Conservation (phyloP, 2,329 filamentous ascomycete genomes). For the Fusarium xyrophilum region DNA sequence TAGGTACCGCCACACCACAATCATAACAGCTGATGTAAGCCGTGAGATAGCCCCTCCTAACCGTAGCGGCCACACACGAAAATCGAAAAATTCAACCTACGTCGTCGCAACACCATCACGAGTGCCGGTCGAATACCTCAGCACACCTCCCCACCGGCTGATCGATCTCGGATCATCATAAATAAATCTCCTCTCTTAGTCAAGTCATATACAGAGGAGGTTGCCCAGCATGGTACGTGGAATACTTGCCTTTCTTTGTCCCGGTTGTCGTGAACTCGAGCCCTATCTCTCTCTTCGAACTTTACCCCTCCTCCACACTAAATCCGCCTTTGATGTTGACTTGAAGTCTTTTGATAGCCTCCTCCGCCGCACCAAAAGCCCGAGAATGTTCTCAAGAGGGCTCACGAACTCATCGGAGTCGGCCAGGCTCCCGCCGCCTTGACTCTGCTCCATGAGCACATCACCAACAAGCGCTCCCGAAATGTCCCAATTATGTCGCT, state of each 20-base stretch:
- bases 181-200: slow-evolving; percentile 48
- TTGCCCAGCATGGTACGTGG: slow-evolving; percentile 60
- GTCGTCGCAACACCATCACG: slow-evolving; percentile 49
- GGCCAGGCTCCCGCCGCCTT: slow-evolving; percentile 91
- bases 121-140: slow-evolving; percentile 50
- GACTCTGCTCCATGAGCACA: slow-evolving; percentile 96
- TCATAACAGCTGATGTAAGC: slow-evolving; percentile 42
- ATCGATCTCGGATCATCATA: slow-evolving; percentile 48
- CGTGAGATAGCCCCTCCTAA: slow-evolving; percentile 51
- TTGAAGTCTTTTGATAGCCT: slow-evolving; percentile 63
- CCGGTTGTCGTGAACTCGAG: slow-evolving; percentile 5
- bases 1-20: neutral
- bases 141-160: slow-evolving; percentile 47
- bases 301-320: slow-evolving; percentile 43
- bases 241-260: slow-evolving; percentile 27
- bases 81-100: slow-evolving; percentile 53
- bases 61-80: slow-evolving; percentile 52
- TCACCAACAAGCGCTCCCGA: slow-evolving; percentile 96
- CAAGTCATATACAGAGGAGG: slow-evolving; percentile 54
- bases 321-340: slow-evolving; percentile 41
- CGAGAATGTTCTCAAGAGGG: slow-evolving; percentile 98
- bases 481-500: slow-evolving; percentile 96
- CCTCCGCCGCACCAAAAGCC: slow-evolving; percentile 97
- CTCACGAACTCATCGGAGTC: slow-evolving; percentile 98
- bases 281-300: slow-evolving; percentile 27